Percentiles rank a stretch among this genome's conserved stretches.
Conservation (phyloP, 2,329 filamentous ascomycete species). For the Calonectria ilicicola region DNA sequence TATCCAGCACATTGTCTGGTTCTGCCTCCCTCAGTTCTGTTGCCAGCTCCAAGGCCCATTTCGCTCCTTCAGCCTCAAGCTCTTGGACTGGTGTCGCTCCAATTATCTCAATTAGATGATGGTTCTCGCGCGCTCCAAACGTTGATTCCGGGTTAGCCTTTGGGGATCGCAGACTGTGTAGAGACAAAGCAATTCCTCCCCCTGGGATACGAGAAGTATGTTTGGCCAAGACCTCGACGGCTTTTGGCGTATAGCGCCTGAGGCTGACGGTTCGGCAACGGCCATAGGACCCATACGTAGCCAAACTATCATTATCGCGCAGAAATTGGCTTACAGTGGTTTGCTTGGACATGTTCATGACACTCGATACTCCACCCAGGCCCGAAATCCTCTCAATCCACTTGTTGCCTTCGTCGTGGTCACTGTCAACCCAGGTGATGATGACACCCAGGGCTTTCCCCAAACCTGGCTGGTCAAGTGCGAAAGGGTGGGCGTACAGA, state of each 20-base stretch:
- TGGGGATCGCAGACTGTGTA: neutral
- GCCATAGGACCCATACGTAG: neutral
- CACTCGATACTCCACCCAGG: neutral
- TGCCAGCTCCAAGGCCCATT: neutral
- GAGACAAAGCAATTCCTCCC: neutral
- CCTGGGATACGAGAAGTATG: neutral
- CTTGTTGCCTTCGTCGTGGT: neutral
- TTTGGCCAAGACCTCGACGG: neutral
- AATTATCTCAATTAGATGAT: neutral
- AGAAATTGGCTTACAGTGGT: neutral
- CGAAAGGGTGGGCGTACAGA: neutral
- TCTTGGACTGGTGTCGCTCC: neutral
- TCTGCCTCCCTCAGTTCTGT: neutral
- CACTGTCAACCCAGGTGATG: neutral
- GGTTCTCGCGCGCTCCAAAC: neutral
- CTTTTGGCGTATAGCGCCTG: neutral
- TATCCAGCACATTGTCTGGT: neutral
- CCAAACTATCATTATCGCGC: neutral
- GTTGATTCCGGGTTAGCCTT: neutral
- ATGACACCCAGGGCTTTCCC: neutral
- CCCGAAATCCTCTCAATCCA: neutral
- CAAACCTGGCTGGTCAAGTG: neutral
- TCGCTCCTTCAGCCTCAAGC: neutral
- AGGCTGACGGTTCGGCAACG: neutral
- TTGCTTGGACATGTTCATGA: neutral